Evolutionary conservation across 306 rosid species (phyloP), one percentile per base, ranked within the genome.

Genomic region (Purshia tridentata): DNA sequence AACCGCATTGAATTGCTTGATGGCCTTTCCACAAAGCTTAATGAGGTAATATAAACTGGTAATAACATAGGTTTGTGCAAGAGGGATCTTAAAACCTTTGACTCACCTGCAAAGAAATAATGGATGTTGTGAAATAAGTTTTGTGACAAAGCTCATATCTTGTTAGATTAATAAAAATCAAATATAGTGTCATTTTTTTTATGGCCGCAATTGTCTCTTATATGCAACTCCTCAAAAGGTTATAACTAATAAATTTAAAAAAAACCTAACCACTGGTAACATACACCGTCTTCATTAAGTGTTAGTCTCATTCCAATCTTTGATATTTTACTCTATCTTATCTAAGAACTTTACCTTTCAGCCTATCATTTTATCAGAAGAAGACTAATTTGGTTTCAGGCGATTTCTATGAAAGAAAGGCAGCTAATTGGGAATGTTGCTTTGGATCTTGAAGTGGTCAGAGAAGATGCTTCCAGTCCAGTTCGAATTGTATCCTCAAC

Each of bases 1-100:
- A 76, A 49, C 37, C 97, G 98, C 67, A 89, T 89, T 62, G 86
- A 91, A 65, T 83, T 94, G 82, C 94, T 94, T 54, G 96, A 89
- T 77, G 85, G 88, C 62, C 92, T 94, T 74, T 84, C 88, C 29
- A 15, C 85, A 9, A 91, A 89, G 81, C 89, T 94, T 69, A 80
- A 86, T 69, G 91, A 94, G 96, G 97, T 93, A 81, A 55, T 49
- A 29, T 40, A 61, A 75, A 29, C 40, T 52, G 64, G 23, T 65
- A 48, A 40, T 83, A n/a, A 35, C 35, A 1, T 29, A 29, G 35
- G 35, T 29, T 29, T 18, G n/a, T 53, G 29, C 16, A 2, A 23
- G 65, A 1, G 14, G 37, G 7, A 19, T 44, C 9, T 20, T 20
- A 6, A 55, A 55, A 10, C 61, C 39, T 55, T 55, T 55, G 61